These are phyloP conservation scores for Leavenworthia alabamica DNA, from an alignment of 345 rosid species.

Conservation along the genomic window DNA sequence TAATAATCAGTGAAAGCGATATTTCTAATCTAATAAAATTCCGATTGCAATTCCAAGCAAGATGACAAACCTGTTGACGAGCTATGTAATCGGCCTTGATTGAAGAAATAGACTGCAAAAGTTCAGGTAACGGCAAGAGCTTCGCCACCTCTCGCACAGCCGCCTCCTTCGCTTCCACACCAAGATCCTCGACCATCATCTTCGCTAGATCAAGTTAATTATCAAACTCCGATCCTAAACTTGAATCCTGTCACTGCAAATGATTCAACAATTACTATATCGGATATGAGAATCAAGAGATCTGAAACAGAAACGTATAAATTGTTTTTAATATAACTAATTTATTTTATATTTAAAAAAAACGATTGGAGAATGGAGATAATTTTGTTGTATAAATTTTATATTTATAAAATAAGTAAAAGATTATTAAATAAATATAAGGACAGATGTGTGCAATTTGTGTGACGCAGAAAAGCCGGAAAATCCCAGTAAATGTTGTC, in stretches of 20 bases:
- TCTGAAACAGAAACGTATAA: conserved; percentile 8
- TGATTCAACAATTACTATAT: not conserved
- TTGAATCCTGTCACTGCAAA: too few relatives aligned
- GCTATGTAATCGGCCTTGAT: conserved; percentile 91
- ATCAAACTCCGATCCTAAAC: conserved; percentile 17
- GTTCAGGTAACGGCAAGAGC: conserved; percentile 86
- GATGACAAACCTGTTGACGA: conserved; percentile 70
- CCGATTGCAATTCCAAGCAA: not conserved
- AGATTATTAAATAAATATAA: not conserved
- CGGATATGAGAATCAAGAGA: conserved; percentile 14
- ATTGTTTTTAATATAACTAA: too few relatives aligned
- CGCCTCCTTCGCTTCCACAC: conserved; percentile 96
- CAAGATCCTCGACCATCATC: conserved; percentile 93
- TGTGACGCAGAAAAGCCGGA: conserved; percentile 27
- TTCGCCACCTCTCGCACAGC: conserved; percentile 99
- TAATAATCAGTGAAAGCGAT: not conserved
- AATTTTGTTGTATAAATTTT: not conserved
- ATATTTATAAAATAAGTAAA: not conserved
- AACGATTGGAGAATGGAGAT: not conserved
- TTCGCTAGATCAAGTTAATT: conserved; percentile 23
- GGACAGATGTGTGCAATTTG: conserved; percentile 11
- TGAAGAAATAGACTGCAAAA: conserved; percentile 68
- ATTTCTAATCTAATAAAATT: not conserved
- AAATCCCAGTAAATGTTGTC: not conserved
- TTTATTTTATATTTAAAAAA: too few relatives aligned